Evolutionary conservation across 495 filamentous ascomycete genomes (phyloP).

Genomic region (Neurospora sp.): DNA sequence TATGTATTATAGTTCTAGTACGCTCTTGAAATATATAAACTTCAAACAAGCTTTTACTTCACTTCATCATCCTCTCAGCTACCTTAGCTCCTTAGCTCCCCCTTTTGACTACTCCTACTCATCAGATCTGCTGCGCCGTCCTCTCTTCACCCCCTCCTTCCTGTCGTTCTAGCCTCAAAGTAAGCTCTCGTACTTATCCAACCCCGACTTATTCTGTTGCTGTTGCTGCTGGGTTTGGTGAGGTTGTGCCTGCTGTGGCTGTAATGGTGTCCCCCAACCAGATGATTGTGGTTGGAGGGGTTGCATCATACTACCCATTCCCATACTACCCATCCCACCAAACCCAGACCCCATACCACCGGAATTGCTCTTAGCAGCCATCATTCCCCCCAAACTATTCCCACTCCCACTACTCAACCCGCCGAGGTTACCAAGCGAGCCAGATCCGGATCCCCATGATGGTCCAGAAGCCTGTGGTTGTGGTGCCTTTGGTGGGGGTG

Average conservation of each 20-base stretch:
- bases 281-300: constrained; percentile 4
- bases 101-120: neutral
- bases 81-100: neutral
- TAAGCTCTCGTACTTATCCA: constrained; percentile 77
- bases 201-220: constrained; percentile 44
- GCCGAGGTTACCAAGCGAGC: neutral
- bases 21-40: neutral
- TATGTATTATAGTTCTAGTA: neutral
- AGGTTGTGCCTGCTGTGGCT: constrained; percentile 19
- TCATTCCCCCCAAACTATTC: neutral
- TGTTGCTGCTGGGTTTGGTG: constrained; percentile 26
- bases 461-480: too few relatives aligned
- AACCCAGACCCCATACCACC: too few relatives aligned
- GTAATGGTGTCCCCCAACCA: constrained; percentile 14
- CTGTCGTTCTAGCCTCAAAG: constrained; percentile 33
- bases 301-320: constrained; percentile 1
- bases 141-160: neutral
- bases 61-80: neutral
- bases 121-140: too few relatives aligned
- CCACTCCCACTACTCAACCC: too few relatives aligned
- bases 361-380: neutral
- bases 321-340: neutral
- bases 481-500: constrained; percentile 25
- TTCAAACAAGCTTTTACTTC: neutral
- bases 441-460: neutral